A percentile compares a stretch with the other conserved stretches of the same genome.
These are phyloP conservation scores for Gastrodia elata DNA, from an alignment of 106 monocot species.

Conservation along the genomic window DNA sequence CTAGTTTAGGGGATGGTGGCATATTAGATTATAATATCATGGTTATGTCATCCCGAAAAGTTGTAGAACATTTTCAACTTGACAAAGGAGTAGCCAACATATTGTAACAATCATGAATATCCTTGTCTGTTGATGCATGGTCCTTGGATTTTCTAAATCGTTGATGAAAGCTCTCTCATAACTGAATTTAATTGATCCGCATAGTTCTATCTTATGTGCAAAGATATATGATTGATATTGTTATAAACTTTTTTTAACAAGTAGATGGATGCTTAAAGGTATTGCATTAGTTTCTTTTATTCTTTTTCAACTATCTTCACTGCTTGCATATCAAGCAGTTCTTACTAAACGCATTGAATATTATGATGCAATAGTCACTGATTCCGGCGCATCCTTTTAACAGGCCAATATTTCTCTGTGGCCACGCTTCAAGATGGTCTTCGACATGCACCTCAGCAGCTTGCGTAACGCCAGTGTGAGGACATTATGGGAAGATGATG, in stretches of 20 bases:
- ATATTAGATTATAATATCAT: no score
- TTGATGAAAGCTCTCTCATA: no score
- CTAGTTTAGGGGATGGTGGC: no score
- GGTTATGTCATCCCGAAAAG: no score
- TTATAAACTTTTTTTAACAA: not conserved
- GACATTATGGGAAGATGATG: constrained; percentile 96
- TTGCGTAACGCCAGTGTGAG: constrained; percentile 82
- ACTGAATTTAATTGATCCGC: no score
- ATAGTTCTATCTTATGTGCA: not conserved
- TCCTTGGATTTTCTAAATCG: no score
- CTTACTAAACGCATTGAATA: not conserved
- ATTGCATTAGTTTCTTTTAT: not conserved
- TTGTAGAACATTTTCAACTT: no score
- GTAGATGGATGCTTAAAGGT: not conserved
- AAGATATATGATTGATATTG: not conserved
- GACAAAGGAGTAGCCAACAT: no score
- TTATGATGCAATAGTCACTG: not conserved
- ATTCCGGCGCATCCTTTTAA: not conserved
- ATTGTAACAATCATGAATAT: no score
- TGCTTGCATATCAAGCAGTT: not conserved
- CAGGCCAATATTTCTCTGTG: constrained; percentile 94
- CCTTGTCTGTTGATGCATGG: no score
- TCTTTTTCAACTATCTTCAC: not conserved
- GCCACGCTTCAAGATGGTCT: constrained; percentile 99
- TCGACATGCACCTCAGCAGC: constrained; percentile 95